phyloP scores from a whole-genome alignment of 768 basidiomycete species.

The Auricularia heimuer region DNA sequence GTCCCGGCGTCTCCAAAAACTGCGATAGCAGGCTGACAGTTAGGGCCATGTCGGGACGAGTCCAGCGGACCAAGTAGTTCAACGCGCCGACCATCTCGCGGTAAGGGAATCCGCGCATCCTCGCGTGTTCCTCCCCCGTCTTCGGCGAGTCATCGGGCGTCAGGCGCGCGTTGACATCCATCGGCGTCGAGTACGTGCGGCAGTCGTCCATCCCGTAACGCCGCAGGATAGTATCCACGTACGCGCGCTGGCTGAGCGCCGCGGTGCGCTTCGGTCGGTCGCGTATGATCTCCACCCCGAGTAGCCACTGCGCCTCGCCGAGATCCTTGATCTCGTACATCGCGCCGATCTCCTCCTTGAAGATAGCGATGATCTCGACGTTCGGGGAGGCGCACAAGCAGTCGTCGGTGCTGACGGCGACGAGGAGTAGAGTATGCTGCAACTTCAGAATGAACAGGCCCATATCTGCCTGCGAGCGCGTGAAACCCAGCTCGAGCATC shows the following conservation, averaged over 20 bases:
- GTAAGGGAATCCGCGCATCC: not conserved
- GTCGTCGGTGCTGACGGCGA: conserved; percentile 17
- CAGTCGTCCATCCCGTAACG: conserved; percentile 7
- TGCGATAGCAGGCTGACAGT: not conserved
- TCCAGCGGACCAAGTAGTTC: conserved; percentile 4
- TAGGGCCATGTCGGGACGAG: conserved; percentile 12
- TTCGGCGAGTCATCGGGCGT: conserved; percentile 3
- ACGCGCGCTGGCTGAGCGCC: conserved; percentile 3
- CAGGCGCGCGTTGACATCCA: conserved; percentile 11
- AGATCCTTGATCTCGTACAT: conserved; percentile 7
- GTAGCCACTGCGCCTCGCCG: conserved; percentile 12
- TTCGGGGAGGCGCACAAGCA: conserved; percentile 23
- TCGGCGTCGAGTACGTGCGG: conserved; percentile 7
- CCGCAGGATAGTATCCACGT: conserved; percentile 12
- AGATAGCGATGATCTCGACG: conserved; percentile 10
- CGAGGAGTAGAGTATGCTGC: conserved; percentile 5
- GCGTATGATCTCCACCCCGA: conserved; percentile 1
- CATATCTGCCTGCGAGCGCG: not conserved
- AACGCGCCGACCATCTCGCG: not conserved
- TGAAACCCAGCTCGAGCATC: conserved; percentile 25
- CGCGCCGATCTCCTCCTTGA: conserved; percentile 3
- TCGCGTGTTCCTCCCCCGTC: not conserved
- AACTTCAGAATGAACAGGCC: conserved; percentile 2
- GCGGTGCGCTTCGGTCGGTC: conserved; percentile 3
- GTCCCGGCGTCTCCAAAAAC: not conserved